Conservation (phyloP, 1,284 basidiomycete species). For the Cryptococcus sp. region DNA sequence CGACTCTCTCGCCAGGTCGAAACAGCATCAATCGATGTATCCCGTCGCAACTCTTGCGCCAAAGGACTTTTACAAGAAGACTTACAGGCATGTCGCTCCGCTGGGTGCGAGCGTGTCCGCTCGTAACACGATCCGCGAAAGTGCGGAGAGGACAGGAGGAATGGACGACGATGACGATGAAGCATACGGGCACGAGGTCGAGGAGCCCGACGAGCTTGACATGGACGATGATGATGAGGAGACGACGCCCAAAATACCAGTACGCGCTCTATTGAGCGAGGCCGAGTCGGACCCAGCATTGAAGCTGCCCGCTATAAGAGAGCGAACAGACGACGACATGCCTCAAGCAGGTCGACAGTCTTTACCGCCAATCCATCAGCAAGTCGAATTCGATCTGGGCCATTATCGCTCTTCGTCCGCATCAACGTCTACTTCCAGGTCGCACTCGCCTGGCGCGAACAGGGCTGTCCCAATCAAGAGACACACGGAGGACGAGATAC, state of each 20-base stretch:
- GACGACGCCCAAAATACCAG: conserved; percentile 24
- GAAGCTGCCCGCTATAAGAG: conserved; percentile 18
- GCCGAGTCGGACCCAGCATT: conserved; percentile 15
- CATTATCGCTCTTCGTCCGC: conserved; percentile 15
- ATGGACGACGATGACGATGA: conserved; percentile 10
- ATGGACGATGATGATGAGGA: conserved; percentile 14
- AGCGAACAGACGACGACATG: neutral
- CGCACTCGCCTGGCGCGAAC: conserved; percentile 5
- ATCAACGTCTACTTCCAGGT: conserved; percentile 9
- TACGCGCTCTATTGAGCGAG: conserved; percentile 14
- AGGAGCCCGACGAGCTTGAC: conserved; percentile 15
- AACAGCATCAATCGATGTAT: conserved; percentile 24
- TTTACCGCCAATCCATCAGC: conserved; percentile 11
- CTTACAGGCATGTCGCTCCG: conserved; percentile 48
- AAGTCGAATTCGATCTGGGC: conserved; percentile 7
- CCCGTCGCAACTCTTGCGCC: conserved; percentile 35
- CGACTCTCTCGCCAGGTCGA: conserved; percentile 42
- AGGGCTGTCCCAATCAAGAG: conserved; percentile 40
- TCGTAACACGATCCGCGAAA: conserved; percentile 10
- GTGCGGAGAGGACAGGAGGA: conserved; percentile 11
- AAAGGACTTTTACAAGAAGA: conserved; percentile 50
- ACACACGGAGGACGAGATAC: conserved; percentile 49
- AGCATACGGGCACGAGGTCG: conserved; percentile 14
- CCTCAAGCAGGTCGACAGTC: neutral
- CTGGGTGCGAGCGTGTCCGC: conserved; percentile 43